Base-by-base conservation (phyloP, 139 green algal genomes). In the Haematococcus lacustris region DNA sequence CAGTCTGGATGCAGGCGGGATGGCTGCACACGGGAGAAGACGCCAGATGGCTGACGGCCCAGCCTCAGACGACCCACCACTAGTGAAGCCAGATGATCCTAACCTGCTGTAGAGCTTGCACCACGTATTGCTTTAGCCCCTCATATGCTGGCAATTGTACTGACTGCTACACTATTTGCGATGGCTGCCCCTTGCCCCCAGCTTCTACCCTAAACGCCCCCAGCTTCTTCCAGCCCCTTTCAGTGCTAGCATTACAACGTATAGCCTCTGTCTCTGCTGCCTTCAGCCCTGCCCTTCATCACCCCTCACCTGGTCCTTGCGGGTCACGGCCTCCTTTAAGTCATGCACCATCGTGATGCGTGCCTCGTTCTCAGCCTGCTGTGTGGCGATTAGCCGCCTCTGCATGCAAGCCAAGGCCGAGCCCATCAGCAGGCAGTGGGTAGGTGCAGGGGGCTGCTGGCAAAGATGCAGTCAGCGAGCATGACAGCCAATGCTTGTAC, bases 321-420 rank as follows among this genome's bases (percentile, higher is more conserved):
- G 47, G 3, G 25, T 47, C 6, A 72, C 67, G 2, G 67, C 67
- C 1, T 63, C 47, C 32, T 63, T 72, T 30, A 72, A 47, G 32
- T 72, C 67, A 13, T 51, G 34, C 2, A 80, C 51, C 65, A 80
- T 76, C 33, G 17, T 41, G 32, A 79, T 67, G 6, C 74, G 74
- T 60, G 67, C 4, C 37, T 21, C 23, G 74, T 79, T 79, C 68
- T 79, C 74, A 26, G 51, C 73, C 40, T 66, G 51, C 39, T 63
- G 38, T 51, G 4, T 23, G 23, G 30, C 4, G 26, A 35, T 64
- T 30, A 71, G n/a, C 6, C 66, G 66, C 64, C 35, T 57, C 47
- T 57, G 47, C 47, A 21, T 21, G 47, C 47, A 57, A 57, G 47
- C 47, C 13, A 57, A 13, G 47, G 13, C 13, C 47, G 21, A 13